Conservation (phyloP, 1,139 yeast genomes). For the Wickerhamomyces sp. region DNA sequence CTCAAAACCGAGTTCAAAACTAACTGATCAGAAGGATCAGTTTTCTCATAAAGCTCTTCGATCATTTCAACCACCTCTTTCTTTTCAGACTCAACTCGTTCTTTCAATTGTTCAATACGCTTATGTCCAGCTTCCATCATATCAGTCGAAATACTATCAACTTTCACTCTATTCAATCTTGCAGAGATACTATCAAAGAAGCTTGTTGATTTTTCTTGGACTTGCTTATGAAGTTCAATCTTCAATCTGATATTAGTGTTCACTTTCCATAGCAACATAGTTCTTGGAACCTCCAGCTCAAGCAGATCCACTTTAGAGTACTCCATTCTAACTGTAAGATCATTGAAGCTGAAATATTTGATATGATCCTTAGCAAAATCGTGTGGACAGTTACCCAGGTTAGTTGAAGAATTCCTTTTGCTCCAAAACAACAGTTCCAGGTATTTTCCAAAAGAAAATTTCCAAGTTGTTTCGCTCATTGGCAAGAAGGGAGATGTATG, state of each 20-base stretch:
- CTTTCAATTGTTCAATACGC: slow-evolving; percentile 55
- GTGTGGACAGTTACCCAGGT: slow-evolving; percentile 65
- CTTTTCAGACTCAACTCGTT: slow-evolving; percentile 49
- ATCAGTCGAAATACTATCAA: slow-evolving; percentile 70
- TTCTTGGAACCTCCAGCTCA: slow-evolving; percentile 75
- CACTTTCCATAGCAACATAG: slow-evolving; percentile 69
- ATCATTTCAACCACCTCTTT: slow-evolving; percentile 41
- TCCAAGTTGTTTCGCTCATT: slow-evolving; percentile 89
- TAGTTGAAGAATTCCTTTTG: slow-evolving; percentile 32
- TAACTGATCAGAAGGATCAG: slow-evolving; percentile 62
- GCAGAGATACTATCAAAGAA: slow-evolving; percentile 75
- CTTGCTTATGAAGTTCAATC: slow-evolving; percentile 53
- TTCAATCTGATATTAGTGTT: slow-evolving; percentile 67
- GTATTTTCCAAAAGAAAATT: slow-evolving; percentile 88
- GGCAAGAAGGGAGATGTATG: slow-evolving; percentile 73
- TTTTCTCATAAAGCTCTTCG: slow-evolving; percentile 48
- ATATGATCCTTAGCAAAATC: slow-evolving; percentile 78
- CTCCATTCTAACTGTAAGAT: slow-evolving; percentile 75
- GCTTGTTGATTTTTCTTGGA: slow-evolving; percentile 46
- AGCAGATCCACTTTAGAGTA: slow-evolving; percentile 69
- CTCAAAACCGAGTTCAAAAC: slow-evolving; percentile 67
- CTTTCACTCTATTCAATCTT: slow-evolving; percentile 71
- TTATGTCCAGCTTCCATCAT: slow-evolving; percentile 65
- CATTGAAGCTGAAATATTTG: slow-evolving; percentile 80
- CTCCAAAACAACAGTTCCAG: slow-evolving; percentile 87